Evolutionary conservation across 2,329 filamentous ascomycete genomes (phyloP), one percentile per base, ranked within the genome.

Genomic region (Fusarium subglutinans): DNA sequence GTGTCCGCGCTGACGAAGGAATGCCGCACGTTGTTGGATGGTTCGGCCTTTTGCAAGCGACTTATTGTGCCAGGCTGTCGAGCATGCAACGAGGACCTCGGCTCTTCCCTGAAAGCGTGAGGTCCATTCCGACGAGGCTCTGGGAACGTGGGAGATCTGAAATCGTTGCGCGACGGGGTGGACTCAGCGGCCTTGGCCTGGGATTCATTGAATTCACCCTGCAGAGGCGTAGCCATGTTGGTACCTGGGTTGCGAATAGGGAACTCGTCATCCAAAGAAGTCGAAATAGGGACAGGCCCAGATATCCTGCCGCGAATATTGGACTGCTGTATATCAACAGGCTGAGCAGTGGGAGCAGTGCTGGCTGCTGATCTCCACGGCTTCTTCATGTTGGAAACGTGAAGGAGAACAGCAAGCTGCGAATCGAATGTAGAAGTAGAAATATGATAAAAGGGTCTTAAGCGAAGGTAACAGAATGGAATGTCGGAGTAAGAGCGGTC

Each of bases 301-400:
- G 89, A 91, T 70, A 91, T 91, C 73, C 86, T 88, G 69, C 89
- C 89, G 44, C 90, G 87, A 69, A 91, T 64, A 30, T 50, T 87
- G 40, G 87, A 86, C 73, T 84, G 83, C 72, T 83, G 82, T 72
- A 82, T 68, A 53, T 72, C 70, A 44, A 73, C 69, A 53, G 78
- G 72, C 62, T 72, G 76, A 65, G 66, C 62, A 69, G 61, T 66
- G 24, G 70, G 66, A 37, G 69, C 82, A 73, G 82, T 77, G 75
- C 77, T 82, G 60, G 86, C 79, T 40, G 82, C 75, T 58, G 84
- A 80, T 78, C 86, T 88, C 82, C 87, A 88, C 48, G 87, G 76
- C 69, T 77, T 81, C 72, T 83, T 85, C 82, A 85, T 85, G 64
- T 65, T 66, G 53, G 62, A 78, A 69, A 59, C 55, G 55, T 58